Percentiles rank a stretch among this genome's conserved stretches.
These are phyloP conservation scores for Camelina neglecta DNA, from an alignment of 345 rosid genomes.

Conservation along the genomic window DNA sequence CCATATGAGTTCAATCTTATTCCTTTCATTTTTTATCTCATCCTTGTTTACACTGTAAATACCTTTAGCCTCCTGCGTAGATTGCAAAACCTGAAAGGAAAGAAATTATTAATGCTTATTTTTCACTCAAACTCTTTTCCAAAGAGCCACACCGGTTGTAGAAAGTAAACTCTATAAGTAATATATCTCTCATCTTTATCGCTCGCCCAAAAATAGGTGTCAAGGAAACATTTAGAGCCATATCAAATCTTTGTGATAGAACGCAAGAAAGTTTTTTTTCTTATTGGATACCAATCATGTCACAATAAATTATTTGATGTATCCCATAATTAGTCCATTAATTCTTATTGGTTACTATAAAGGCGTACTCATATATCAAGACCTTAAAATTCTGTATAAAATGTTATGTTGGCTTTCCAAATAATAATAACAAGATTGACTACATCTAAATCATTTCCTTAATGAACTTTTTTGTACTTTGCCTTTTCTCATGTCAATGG, in stretches of 20 bases:
- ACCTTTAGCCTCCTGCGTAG: too few species aligned
- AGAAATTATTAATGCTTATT: conserved; percentile 3
- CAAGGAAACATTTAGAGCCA: conserved; percentile 34
- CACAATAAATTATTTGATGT: conserved; percentile 26
- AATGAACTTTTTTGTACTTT: conserved; percentile 43
- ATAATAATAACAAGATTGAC: conserved; percentile 6
- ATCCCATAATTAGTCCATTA: not conserved
- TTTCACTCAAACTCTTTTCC: conserved; percentile 26
- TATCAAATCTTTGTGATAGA: conserved; percentile 35
- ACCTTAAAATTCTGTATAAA: not conserved
- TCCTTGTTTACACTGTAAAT: conserved; percentile 9
- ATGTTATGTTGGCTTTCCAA: conserved; percentile 3
- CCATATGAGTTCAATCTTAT: not conserved
- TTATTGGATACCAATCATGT: conserved; percentile 37
- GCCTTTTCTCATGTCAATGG: conserved; percentile 27
- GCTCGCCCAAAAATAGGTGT: conserved; percentile 24
- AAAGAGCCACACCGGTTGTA: not conserved
- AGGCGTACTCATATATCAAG: conserved; percentile 31
- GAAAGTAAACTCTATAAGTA: conserved; percentile 9
- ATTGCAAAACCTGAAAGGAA: not conserved
- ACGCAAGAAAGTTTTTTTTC: conserved; percentile 24
- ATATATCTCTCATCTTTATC: conserved; percentile 8
- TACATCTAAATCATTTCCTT: conserved; percentile 36
- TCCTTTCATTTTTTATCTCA: not conserved
- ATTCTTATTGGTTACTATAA: conserved; percentile 28